A percentile compares a stretch with the other conserved stretches of the same genome.
Conservation (phyloP, 2,329 filamentous ascomycete genomes). For the Blastomyces gilchristii region DNA sequence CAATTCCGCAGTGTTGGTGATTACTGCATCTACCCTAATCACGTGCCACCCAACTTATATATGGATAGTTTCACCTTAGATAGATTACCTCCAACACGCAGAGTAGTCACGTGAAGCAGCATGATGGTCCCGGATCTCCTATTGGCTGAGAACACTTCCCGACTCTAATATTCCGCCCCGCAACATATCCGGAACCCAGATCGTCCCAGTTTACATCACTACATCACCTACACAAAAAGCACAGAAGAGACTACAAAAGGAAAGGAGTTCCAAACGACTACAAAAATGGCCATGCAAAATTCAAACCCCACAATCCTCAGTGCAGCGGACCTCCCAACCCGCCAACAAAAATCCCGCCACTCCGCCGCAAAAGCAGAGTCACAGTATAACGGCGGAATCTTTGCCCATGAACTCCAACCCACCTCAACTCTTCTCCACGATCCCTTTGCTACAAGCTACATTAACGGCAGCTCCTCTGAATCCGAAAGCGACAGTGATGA, state of each 20-base stretch:
- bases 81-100: no score
- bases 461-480: constrained; percentile 28
- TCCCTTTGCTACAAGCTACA: constrained; percentile 36
- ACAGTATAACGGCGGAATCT: constrained; percentile 33
- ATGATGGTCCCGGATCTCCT: neutral
- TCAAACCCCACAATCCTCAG: constrained; percentile 90
- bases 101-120: neutral
- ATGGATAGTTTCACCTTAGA: no score
- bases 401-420: constrained; percentile 42
- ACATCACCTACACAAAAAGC: neutral
- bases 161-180: no score
- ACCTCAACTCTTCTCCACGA: constrained; percentile 41
- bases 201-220: neutral
- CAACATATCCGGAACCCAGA: neutral
- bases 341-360: constrained; percentile 42
- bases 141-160: neutral
- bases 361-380: constrained; percentile 34
- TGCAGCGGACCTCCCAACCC: constrained; percentile 76
- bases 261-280: neutral
- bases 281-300: constrained; percentile 40
- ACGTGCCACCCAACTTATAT: no score
- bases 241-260: neutral
- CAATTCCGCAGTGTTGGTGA: no score
- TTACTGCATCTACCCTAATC: no score
- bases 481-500: constrained; percentile 42